Evolutionary conservation across 139 green algal species (phyloP).

Genomic region (Chlamydomonas eustigma): DNA sequence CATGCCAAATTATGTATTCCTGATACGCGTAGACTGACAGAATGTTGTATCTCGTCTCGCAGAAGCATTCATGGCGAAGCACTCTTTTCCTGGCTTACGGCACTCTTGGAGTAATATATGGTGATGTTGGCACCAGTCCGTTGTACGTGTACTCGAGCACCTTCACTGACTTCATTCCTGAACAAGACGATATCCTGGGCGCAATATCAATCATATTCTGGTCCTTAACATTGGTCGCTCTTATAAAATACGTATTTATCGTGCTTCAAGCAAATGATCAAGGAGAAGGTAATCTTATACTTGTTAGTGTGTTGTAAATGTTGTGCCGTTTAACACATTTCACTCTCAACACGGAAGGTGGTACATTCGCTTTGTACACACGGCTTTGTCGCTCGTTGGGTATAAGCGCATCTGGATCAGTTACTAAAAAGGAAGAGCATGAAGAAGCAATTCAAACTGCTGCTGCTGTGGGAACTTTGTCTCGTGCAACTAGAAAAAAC

Average conservation of each 20-base stretch:
- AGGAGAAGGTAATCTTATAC: slow-evolving; percentile 71
- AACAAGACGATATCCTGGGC: slow-evolving; percentile 43
- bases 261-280: slow-evolving; percentile 64
- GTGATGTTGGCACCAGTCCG: slow-evolving; percentile 59
- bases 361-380: slow-evolving; percentile 72
- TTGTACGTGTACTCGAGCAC: slow-evolving; percentile 53
- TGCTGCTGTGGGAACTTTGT: background rate
- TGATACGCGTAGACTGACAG: too few species aligned
- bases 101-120: slow-evolving; percentile 13
- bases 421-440: background rate
- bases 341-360: too few species aligned
- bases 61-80: background rate
- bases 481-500: too few species aligned
- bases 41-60: slow-evolving; percentile 7
- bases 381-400: slow-evolving; percentile 48
- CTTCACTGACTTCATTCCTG: slow-evolving; percentile 24
- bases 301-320: too few species aligned
- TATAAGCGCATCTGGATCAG: slow-evolving; percentile 24
- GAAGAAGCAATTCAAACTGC: background rate
- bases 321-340: too few species aligned
- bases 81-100: slow-evolving; percentile 12
- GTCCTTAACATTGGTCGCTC: slow-evolving; percentile 52
- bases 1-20: too few species aligned
- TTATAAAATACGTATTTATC: slow-evolving; percentile 59
- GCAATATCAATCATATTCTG: slow-evolving; percentile 63